Base-by-base conservation (phyloP, 495 filamentous ascomycete species). In the Trichoderma virens region DNA sequence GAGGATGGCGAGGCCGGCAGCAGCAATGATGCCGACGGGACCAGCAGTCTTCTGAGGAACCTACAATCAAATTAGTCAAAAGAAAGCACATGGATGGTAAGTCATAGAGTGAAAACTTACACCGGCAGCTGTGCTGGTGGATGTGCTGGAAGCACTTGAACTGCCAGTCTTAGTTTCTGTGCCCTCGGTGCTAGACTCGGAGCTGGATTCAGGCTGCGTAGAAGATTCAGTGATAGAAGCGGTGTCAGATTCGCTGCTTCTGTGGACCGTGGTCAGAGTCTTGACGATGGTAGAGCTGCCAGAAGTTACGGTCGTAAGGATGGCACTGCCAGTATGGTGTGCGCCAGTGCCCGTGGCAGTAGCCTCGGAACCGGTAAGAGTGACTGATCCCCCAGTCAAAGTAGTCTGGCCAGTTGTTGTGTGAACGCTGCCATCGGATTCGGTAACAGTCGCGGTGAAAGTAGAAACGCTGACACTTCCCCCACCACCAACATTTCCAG, bases 1-100 rank as follows among this genome's bases (percentile, higher is more conserved):
- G 54, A 65, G 65, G 25, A 68, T 71, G 8, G 73, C 74, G 25
- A 76, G 59, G 61, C 74, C 74, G n/a, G 74, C 74, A 27, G 72
- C 74, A 51, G 71, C 72, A 41, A 76, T 31, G 64, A 74, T 47
- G n/a, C 74, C 61, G n/a, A 65, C 63, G 8, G 74, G 74, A 39
- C 70, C 72, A 31, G 69, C 71, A 1, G 74, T 75, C 39, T 63
- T 60, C 51, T 71, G 71, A 39, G 70, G 63, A 62, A 63, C 71
- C 72, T 72, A 27, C 47, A 20, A n/a, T 61, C 14, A 38, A 28
- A 1, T 35, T 31, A 61, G 60, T n/a, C 18, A 38, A 14, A 61
- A 28, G 2, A 13, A 4, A 41, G 67, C 66, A 20, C 32, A 64
- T 60, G n/a, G n/a, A 72, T 23, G 16, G 16, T 0, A 35, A n/a